Conservation (phyloP, 805 yeast species). For the Candida endomychidarum region DNA sequence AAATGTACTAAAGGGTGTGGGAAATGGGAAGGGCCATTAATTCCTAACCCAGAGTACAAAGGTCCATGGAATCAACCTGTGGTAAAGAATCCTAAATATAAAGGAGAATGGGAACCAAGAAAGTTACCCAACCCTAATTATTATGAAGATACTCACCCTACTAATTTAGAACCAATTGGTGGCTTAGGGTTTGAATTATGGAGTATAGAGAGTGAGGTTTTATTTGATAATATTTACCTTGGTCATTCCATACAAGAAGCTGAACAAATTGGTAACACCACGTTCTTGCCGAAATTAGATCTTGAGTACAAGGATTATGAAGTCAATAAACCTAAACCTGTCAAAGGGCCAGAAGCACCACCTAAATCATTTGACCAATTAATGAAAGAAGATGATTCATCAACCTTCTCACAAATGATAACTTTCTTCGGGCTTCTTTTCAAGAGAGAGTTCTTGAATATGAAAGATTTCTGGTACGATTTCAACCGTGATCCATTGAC, state of each 20-base stretch:
- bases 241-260: conserved; percentile 88
- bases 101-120: conserved; percentile 77
- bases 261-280: conserved; percentile 74
- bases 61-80: conserved; percentile 79
- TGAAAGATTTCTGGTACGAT: conserved; percentile 35
- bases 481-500: conserved; percentile 46
- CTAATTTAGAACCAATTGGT: conserved; percentile 65
- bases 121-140: conserved; percentile 68
- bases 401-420: conserved; percentile 16
- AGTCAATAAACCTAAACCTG: conserved; percentile 40
- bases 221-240: conserved; percentile 81
- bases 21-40: conserved; percentile 65
- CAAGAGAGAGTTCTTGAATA: conserved; percentile 21
- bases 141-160: conserved; percentile 56
- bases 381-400: conserved; percentile 19
- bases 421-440: conserved; percentile 21
- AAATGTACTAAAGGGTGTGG: conserved; percentile 81
- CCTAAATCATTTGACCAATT: conserved; percentile 41
- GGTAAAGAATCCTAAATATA: conserved; percentile 70
- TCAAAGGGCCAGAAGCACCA: conserved; percentile 45
- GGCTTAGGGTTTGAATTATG: conserved; percentile 88
- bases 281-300: conserved; percentile 57
- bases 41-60: conserved; percentile 66
- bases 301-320: conserved; percentile 49
- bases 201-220: conserved; percentile 74